phyloP scores from a whole-genome alignment of 2,329 filamentous ascomycete genomes.

The Xylariaceae sp. region DNA sequence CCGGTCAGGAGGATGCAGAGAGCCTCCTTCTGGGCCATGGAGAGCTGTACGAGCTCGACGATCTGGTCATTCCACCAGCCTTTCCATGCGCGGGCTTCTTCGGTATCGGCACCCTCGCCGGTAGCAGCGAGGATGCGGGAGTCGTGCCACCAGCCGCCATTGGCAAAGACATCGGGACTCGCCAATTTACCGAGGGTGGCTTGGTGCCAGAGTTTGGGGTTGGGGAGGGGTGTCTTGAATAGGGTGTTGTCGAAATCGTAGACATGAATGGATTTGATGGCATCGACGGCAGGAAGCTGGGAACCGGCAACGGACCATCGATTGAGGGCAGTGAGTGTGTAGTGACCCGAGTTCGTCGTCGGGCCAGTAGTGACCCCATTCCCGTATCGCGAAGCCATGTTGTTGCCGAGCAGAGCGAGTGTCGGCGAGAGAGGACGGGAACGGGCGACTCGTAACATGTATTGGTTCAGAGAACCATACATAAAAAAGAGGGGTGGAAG shows the following conservation, averaged over 20 bases:
- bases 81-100: constrained; percentile 80
- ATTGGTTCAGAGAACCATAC: constrained; percentile 9
- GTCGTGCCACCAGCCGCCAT: constrained; percentile 98
- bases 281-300: constrained; percentile 63
- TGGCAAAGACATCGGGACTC: constrained; percentile 69
- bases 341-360: constrained; percentile 13
- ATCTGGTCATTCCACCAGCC: constrained; percentile 98
- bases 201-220: constrained; percentile 80
- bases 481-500: too few relatives aligned
- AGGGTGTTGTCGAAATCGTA: constrained; percentile 99
- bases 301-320: constrained; percentile 79
- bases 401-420: constrained; percentile 11
- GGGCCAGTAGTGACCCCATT: constrained; percentile 17
- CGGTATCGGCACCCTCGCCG: constrained; percentile 74
- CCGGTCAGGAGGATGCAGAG: constrained; percentile 86
- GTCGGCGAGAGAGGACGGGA: constrained; percentile 8
- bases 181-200: constrained; percentile 73
- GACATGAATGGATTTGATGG: constrained; percentile 78
- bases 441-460: too few relatives aligned
- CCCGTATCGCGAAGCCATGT: constrained; percentile 25
- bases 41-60: constrained; percentile 73
- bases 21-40: constrained; percentile 78
- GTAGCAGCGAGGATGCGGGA: constrained; percentile 79
- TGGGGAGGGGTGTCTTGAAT: constrained; percentile 87
- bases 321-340: constrained; percentile 70